Evolutionary conservation across 208 protist species (phyloP).

Genomic region (Acanthamoeba culbertsoni): DNA sequence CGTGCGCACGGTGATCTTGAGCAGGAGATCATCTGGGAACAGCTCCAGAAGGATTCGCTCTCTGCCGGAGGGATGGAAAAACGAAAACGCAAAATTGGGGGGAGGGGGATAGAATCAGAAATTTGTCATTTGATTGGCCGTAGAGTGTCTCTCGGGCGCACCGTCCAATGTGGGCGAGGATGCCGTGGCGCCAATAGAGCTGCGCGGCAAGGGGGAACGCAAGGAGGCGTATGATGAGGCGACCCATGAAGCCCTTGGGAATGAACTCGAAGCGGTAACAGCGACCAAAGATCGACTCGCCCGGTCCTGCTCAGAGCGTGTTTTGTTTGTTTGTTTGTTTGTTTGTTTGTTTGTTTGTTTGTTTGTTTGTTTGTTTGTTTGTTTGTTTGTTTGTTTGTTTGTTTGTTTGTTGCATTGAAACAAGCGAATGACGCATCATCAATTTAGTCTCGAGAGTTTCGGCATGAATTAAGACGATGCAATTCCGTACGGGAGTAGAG

Average conservation of each 20-base stretch:
- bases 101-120: too few species aligned
- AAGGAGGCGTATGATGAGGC: slow-evolving; percentile 43
- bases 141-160: not conserved
- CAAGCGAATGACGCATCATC: too few species aligned
- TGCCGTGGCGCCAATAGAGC: slow-evolving; percentile 38
- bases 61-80: not conserved
- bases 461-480: not conserved
- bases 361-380: too few species aligned
- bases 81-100: too few species aligned
- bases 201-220: slow-evolving; percentile 2
- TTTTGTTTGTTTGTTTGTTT: not conserved
- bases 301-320: not conserved
- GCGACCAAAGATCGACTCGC: not conserved
- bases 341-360: not conserved
- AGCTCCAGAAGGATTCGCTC: not conserved
- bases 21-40: not conserved
- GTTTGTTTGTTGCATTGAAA: too few species aligned
- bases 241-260: slow-evolving; percentile 50
- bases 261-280: slow-evolving; percentile 20
- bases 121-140: too few species aligned
- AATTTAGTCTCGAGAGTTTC: not conserved
- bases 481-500: not conserved
- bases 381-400: too few species aligned
- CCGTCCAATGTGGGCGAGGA: not conserved
- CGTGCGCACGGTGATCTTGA: not conserved